Evolutionary conservation across 2,329 filamentous ascomycete genomes (phyloP), one percentile per base, ranked within the genome.

Genomic region (Diaporthe amygdali): DNA sequence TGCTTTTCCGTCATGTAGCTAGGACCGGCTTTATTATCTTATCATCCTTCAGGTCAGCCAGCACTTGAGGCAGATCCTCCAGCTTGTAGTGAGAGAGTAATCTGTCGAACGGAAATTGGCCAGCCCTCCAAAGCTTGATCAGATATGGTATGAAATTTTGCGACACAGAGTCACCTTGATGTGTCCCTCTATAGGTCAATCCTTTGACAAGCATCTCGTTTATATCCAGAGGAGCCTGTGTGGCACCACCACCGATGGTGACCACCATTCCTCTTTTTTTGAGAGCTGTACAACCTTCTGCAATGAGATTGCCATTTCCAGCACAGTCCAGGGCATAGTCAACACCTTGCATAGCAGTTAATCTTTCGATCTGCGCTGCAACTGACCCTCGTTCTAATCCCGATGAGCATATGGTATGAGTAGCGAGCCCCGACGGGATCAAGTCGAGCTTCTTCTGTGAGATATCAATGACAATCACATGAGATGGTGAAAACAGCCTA

Each of bases 251-350:
- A 4, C 71, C 71, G 17, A 67, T 22, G 8, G 67, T 55, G 44
- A 72, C 59, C n/a, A 69, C 67, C 44, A 27, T 70, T 9, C 67
- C 71, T 34, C 55, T 30, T 10, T 59, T 52, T 30, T 72, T 55
- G 2, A 67, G 46, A 39, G 59, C 67, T 7, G 37, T 3, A 15
- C 34, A 41, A 8, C 67, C 71, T n/a, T 69, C 55, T 41, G 44
- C 64, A 32, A 72, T n/a, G 22, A 72, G 44, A 10, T 39, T 32
- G 20, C 68, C 71, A 27, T 67, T 7, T 2, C 71, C 71, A 25
- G 63, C 71, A 20, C 71, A 72, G 46, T 72, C 71, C 32, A 72
- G 20, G n/a, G 46, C 67, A 34, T 34, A 70, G 39, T 70, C 67
- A 14, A 70, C 32, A 6, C 71, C 71, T 8, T 56, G 39, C 7